A percentile compares a stretch with the other conserved stretches of the same genome.
Conservation (phyloP, 2,329 filamentous ascomycete genomes). For the Neofusicoccum sp. region DNA sequence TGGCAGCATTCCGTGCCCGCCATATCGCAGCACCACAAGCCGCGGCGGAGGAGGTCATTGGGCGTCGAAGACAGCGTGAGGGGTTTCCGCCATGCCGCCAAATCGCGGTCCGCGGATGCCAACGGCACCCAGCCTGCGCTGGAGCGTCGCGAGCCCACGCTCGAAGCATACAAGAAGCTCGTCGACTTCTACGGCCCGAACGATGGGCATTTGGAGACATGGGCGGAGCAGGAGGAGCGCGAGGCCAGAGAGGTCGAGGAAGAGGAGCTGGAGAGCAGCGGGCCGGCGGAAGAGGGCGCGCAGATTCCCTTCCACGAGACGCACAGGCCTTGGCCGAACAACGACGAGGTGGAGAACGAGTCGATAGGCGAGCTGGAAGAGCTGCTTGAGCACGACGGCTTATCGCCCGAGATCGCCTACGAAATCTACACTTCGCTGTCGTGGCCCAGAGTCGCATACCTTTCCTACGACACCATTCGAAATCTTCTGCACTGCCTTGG, state of each 20-base stretch:
- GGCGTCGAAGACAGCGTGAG: slow-evolving; percentile 13
- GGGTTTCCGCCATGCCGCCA: slow-evolving; percentile 17
- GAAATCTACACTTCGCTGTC: slow-evolving; percentile 53
- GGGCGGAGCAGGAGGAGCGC: slow-evolving; percentile 32
- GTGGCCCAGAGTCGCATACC: slow-evolving; percentile 52
- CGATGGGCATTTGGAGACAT: neutral
- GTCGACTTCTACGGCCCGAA: slow-evolving; percentile 4
- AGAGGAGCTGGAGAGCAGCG: slow-evolving; percentile 22
- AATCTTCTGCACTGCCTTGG: slow-evolving; percentile 68
- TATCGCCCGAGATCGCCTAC: slow-evolving; percentile 50
- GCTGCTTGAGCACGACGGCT: slow-evolving; percentile 44
- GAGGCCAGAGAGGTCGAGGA: slow-evolving; percentile 30
- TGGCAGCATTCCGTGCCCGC: slow-evolving; percentile 17
- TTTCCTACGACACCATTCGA: slow-evolving; percentile 55
- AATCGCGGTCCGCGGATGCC: neutral
- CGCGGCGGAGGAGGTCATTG: slow-evolving; percentile 24
- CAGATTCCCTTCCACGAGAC: neutral
- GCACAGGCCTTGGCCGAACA: slow-evolving; percentile 35
- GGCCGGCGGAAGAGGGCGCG: slow-evolving; percentile 24
- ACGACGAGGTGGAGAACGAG: slow-evolving; percentile 34
- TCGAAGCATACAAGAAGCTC: neutral
- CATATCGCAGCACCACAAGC: slow-evolving; percentile 21
- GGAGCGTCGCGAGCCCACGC: slow-evolving; percentile 3
- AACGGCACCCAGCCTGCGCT: neutral
- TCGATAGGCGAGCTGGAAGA: slow-evolving; percentile 36